phyloP scores from a whole-genome alignment of 2,329 filamentous ascomycete species.

The Verticillium klebahnii region DNA sequence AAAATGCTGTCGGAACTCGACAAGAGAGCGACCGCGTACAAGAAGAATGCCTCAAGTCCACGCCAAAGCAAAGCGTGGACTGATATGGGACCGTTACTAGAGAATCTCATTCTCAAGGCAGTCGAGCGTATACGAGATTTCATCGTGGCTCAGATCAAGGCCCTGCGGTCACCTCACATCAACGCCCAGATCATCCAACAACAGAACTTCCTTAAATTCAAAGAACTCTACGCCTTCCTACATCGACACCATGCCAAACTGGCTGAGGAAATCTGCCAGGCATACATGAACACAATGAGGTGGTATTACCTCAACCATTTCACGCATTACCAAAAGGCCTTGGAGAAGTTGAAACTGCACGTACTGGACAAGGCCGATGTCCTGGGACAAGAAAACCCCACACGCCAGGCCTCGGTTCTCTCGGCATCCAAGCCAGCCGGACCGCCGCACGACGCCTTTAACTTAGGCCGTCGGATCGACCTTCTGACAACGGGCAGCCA shows the following conservation, averaged over 20 bases:
- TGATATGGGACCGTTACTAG: slow-evolving; percentile 79
- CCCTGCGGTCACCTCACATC: slow-evolving; percentile 88
- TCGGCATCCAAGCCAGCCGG: slow-evolving; percentile 46
- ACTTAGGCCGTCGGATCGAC: slow-evolving; percentile 80
- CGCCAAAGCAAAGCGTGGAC: slow-evolving; percentile 69
- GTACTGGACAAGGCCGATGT: slow-evolving; percentile 77
- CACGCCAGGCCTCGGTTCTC: slow-evolving; percentile 58
- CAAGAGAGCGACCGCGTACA: slow-evolving; percentile 67
- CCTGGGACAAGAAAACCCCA: slow-evolving; percentile 71
- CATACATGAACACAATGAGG: slow-evolving; percentile 97
- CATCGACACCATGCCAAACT: slow-evolving; percentile 77
- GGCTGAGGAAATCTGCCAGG: slow-evolving; percentile 83
- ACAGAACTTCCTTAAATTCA: slow-evolving; percentile 83
- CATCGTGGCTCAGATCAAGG: slow-evolving; percentile 90
- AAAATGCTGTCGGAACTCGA: slow-evolving; percentile 80
- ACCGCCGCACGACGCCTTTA: slow-evolving; percentile 79
- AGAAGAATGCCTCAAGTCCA: slow-evolving; percentile 58
- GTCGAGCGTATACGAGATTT: slow-evolving; percentile 91
- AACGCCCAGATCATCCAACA: slow-evolving; percentile 97
- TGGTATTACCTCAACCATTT: slow-evolving; percentile 98
- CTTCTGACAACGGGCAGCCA: slow-evolving; percentile 70
- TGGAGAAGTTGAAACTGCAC: slow-evolving; percentile 83
- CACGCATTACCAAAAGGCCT: slow-evolving; percentile 74
- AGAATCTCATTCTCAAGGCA: slow-evolving; percentile 78
- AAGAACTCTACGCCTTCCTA: slow-evolving; percentile 82